These are phyloP conservation scores for Coemansia sp. DNA, from an alignment of 192 early-diverging fungal genomes.

Conservation along the genomic window DNA sequence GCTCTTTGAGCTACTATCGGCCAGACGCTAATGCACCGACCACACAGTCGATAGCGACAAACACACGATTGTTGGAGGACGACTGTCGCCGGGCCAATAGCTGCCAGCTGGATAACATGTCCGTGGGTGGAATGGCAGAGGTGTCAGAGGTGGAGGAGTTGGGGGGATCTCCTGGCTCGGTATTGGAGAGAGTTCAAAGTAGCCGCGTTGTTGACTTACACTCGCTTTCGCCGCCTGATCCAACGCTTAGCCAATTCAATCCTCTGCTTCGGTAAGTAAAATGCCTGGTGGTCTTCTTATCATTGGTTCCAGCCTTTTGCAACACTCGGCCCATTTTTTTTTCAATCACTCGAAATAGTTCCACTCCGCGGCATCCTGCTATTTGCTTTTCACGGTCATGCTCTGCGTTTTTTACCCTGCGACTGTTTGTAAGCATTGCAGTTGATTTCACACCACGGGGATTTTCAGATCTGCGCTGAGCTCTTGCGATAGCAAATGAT, in stretches of 20 bases:
- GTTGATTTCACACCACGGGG: not conserved
- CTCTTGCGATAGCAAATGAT: not conserved
- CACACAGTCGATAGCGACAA: not conserved
- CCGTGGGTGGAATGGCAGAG: conserved; percentile 16
- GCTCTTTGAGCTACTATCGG: not conserved
- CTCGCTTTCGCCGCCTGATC: conserved; percentile 33
- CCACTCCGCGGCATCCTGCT: not conserved
- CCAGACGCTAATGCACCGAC: not conserved
- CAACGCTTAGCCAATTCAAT: conserved; percentile 28
- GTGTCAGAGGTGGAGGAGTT: not conserved
- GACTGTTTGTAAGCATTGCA: not conserved
- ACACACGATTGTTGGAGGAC: not conserved
- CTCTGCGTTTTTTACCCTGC: not conserved
- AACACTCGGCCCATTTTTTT: not conserved
- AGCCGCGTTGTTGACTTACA: conserved; percentile 15
- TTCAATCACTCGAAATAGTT: no score
- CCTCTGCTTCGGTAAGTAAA: conserved; percentile 39
- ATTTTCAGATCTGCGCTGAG: not conserved
- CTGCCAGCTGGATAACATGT: not conserved
- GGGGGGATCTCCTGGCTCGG: not conserved
- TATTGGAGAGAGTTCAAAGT: conserved; percentile 31
- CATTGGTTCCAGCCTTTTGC: not conserved
- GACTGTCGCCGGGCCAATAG: not conserved
- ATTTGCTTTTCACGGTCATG: not conserved
- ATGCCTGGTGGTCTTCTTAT: not conserved